Evolutionary conservation across 2,329 filamentous ascomycete species (phyloP).

Genomic region (Paecilomyces dactylethromorphus): DNA sequence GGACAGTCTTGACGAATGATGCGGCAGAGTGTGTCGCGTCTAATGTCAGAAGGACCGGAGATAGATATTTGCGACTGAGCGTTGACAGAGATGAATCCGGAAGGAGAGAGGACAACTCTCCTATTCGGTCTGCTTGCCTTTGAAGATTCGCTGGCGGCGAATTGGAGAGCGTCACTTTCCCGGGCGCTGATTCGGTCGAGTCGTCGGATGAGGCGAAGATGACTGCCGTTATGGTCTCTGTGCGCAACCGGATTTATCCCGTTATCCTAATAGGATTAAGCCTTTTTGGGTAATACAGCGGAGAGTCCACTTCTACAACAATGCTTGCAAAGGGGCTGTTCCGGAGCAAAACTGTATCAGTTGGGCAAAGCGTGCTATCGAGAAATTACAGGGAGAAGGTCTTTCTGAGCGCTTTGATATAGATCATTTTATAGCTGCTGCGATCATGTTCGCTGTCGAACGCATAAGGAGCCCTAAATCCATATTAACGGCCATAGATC

Average conservation of each 20-base stretch:
- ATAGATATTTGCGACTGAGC: not conserved
- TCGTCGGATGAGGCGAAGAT: not conserved
- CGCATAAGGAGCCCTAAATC: too few relatives aligned
- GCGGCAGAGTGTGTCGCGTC: not conserved
- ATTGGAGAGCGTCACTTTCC: not conserved
- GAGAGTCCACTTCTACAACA: too few relatives aligned
- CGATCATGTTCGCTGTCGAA: too few relatives aligned
- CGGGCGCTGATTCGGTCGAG: not conserved
- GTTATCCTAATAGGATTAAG: too few relatives aligned
- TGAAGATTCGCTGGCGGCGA: conserved; percentile 7
- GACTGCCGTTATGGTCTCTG: conserved; percentile 10
- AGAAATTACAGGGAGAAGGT: too few relatives aligned
- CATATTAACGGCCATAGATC: too few relatives aligned
- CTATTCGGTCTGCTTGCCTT: not conserved
- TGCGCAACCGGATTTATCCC: conserved; percentile 7
- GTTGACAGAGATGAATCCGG: not conserved
- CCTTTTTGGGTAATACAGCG: too few relatives aligned
- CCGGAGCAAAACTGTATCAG: too few relatives aligned
- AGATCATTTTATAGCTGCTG: too few relatives aligned
- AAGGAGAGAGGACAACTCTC: not conserved
- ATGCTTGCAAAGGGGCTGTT: too few relatives aligned
- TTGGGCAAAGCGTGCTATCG: too few relatives aligned
- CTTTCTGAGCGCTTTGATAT: too few relatives aligned
- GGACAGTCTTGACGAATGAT: not conserved
- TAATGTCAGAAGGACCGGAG: not conserved